A percentile compares a stretch with the other conserved stretches of the same genome.
These are phyloP conservation scores for Tetrahymena elliotti DNA, from an alignment of 73 alveolate species.

Conservation along the genomic window DNA sequence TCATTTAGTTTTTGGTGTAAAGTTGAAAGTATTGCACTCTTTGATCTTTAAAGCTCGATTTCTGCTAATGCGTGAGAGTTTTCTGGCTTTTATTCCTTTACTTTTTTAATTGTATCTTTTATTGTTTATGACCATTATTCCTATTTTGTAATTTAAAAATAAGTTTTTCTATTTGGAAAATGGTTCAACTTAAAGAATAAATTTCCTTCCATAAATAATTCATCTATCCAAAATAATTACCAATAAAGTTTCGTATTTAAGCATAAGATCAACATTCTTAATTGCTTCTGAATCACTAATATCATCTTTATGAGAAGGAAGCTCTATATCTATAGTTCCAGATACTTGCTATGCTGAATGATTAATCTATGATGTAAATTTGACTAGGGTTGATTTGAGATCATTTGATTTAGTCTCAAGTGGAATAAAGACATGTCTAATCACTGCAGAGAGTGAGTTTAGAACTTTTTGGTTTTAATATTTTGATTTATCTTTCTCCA, in stretches of 20 bases:
- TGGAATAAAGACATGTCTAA: background rate
- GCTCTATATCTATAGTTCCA: background rate
- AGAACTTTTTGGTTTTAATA: background rate
- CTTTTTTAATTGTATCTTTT: slow-evolving; percentile 32
- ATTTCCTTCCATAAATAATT: background rate
- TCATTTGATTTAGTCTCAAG: background rate
- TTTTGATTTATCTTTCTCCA: background rate
- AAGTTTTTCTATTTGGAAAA: background rate
- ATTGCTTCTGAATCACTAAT: background rate
- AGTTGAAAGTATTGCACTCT: slow-evolving; percentile 61
- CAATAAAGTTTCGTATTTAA: background rate
- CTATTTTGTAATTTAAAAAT: background rate
- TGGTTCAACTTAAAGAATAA: too few relatives aligned
- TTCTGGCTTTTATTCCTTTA: slow-evolving; percentile 55
- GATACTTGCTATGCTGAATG: slow-evolving; percentile 3
- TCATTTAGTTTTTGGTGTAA: slow-evolving; percentile 57
- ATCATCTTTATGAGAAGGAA: background rate
- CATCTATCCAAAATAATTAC: background rate
- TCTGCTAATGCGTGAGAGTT: slow-evolving; percentile 62
- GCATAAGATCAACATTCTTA: background rate
- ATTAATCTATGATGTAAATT: background rate
- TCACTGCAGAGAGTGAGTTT: background rate
- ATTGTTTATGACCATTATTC: background rate
- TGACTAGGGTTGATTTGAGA: background rate
- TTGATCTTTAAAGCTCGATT: slow-evolving; percentile 67